Evolutionary conservation across 2,329 filamentous ascomycete genomes (phyloP).

Genomic region (Leptodontidium sp.): DNA sequence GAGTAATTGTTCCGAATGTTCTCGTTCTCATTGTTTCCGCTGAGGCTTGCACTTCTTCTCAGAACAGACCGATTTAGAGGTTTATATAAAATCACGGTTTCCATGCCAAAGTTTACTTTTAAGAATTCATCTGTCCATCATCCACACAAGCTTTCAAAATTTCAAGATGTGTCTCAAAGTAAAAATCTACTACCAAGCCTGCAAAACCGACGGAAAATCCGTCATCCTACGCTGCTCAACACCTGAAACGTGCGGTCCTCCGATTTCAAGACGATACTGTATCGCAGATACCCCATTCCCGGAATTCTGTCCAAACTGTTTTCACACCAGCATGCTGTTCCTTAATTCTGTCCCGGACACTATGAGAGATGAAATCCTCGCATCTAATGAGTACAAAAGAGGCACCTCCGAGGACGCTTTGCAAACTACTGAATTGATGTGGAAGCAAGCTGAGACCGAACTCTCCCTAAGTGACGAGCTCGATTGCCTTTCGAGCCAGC

Average conservation of each 20-base stretch:
- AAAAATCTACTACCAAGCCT: neutral
- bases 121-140: neutral
- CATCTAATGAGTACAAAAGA: neutral
- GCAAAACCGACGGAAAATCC: neutral
- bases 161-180: slow-evolving; percentile 1
- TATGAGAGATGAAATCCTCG: neutral
- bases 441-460: neutral
- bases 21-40: no score
- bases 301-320: neutral
- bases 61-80: no score
- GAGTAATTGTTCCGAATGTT: no score
- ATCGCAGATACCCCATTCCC: neutral
- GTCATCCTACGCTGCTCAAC: neutral
- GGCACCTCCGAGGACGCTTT: neutral
- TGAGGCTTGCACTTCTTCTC: no score
- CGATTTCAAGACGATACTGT: neutral
- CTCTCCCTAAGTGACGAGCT: neutral
- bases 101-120: neutral
- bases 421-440: neutral
- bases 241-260: neutral
- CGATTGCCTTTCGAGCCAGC: neutral
- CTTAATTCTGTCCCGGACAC: neutral
- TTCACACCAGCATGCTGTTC: neutral
- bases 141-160: no score
- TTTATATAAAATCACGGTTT: no score